phyloP scores from a whole-genome alignment of 371 early-diverging fungal species.

The Mortierella sp. region DNA sequence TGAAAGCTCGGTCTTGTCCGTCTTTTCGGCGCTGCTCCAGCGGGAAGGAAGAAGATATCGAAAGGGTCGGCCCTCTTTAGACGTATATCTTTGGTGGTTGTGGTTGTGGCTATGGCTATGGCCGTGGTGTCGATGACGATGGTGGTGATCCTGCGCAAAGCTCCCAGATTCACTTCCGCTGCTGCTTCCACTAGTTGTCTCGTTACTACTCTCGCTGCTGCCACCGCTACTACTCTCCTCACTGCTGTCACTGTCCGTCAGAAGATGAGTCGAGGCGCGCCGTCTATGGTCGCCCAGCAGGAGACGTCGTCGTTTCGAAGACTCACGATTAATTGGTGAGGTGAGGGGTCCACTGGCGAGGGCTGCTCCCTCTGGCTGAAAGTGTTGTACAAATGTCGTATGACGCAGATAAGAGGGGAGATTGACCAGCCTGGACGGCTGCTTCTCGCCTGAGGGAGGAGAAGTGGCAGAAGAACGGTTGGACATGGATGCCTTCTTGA shows the following conservation, averaged over 20 bases:
- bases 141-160: constrained; percentile 30
- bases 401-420: constrained; percentile 45
- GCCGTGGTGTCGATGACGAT: not conserved
- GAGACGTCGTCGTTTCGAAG: constrained; percentile 40
- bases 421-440: constrained; percentile 31
- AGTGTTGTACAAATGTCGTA: constrained; percentile 48
- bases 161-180: constrained; percentile 44
- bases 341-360: not conserved
- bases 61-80: constrained; percentile 16
- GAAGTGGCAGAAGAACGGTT: constrained; percentile 10
- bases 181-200: constrained; percentile 25
- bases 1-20: constrained; percentile 66
- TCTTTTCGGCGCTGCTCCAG: constrained; percentile 78
- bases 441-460: not conserved
- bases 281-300: constrained; percentile 3
- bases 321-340: constrained; percentile 22
- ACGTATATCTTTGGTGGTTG: not conserved
- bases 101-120: not conserved
- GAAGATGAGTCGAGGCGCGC: constrained; percentile 9
- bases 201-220: constrained; percentile 30
- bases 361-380: constrained; percentile 39
- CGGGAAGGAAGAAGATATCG: constrained; percentile 65
- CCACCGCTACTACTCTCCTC: not conserved
- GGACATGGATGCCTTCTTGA: constrained; percentile 54
- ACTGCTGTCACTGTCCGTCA: constrained; percentile 38